phyloP scores from a whole-genome alignment of 768 basidiomycete species.

The Tricholoma flavovirens region DNA sequence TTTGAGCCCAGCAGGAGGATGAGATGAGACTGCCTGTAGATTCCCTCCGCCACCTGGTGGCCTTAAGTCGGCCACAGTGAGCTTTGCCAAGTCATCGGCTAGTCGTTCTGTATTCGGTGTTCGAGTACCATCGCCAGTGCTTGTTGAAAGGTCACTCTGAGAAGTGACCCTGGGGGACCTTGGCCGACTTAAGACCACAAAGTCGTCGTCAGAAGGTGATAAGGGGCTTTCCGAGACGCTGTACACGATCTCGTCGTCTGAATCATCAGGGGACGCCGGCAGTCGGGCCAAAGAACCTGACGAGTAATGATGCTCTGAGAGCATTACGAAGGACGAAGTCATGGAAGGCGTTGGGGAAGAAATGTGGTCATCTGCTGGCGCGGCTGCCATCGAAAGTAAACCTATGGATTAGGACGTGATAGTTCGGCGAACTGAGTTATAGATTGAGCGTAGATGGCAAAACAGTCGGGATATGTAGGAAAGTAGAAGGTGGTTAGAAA shows the following conservation, averaged over 20 bases:
- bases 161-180: constrained; percentile 3
- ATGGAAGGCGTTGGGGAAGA: constrained; percentile 17
- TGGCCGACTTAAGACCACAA: constrained; percentile 36
- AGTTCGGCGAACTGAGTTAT: background rate
- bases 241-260: constrained; percentile 58
- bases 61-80: constrained; percentile 2
- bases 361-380: constrained; percentile 9
- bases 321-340: constrained; percentile 21
- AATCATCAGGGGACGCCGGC: constrained; percentile 25
- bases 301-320: constrained; percentile 3
- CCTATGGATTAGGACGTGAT: background rate
- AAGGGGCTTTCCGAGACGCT: constrained; percentile 30
- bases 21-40: background rate
- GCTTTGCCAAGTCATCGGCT: constrained; percentile 6
- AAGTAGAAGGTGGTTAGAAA: background rate
- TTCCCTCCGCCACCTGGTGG: background rate
- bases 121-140: constrained; percentile 2
- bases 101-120: constrained; percentile 9
- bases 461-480: background rate
- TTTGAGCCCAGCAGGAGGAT: background rate
- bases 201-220: constrained; percentile 40
- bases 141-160: constrained; percentile 8
- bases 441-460: background rate
- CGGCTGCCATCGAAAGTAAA: background rate
- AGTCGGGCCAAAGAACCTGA: constrained; percentile 8